Evolutionary conservation across 805 yeast species (phyloP), one percentile per base, ranked within the genome.

Genomic region (Ascoidea rubescens): DNA sequence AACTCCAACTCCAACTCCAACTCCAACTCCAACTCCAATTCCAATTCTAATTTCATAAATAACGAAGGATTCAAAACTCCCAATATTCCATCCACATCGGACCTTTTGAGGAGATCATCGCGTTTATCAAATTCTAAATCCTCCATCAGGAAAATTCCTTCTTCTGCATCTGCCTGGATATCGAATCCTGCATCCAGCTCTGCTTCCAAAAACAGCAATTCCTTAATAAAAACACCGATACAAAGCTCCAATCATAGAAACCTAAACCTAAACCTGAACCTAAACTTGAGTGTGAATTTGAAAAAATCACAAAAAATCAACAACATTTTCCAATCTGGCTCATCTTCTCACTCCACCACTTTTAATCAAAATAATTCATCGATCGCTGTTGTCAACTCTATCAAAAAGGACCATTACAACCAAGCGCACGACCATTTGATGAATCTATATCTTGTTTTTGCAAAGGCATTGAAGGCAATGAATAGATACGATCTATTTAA

Each of bases 401-500:
- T 53, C 10, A 56, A 51, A 48, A 52, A 48, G 44, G 56, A 53
- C 44, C 51, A 57, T 10, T 45, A 37, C 5, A 55, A 54, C 12
- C 53, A 57, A 45, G 66, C 64, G 1, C 78, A 75, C 49, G 67
- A 68, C 45, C 72, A 73, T 56, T 59, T 80, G 32, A 64, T 74
- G 45, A 64, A 67, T 5, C 63, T 82, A 6, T 81, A 79, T 59
- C 67, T 75, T 1, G 66, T 71, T 7, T 71, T 82, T 58, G 87
- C 84, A 4, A 77, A 75, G 60, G 80, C 78, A n/a, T 78, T 64
- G 63, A 78, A 77, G 58, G 75, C 83, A 16, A 74, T 79, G 71
- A 67, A 75, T 55, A 71, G 74, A 46, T 90, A 77, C 64, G 93
- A 90, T 60, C 86, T 95, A 58, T 80, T 79, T 61, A 80, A 83